Evolutionary conservation across 2,329 filamentous ascomycete species (phyloP).

Genomic region (Emydomyces testavorans): DNA sequence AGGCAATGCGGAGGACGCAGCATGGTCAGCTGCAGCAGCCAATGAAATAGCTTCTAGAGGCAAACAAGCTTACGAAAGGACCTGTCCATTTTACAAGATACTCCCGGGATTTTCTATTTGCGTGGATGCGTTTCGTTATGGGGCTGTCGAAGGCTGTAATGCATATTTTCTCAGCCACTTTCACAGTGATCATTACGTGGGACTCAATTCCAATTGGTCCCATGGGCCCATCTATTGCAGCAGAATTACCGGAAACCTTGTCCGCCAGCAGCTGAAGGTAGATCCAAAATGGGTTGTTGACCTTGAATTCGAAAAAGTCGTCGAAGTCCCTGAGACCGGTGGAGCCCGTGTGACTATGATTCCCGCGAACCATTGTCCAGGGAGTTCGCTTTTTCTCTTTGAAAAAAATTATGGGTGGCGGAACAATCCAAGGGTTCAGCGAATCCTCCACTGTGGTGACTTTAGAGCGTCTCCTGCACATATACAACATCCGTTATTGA

Average conservation of each 20-base stretch:
- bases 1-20: conserved; percentile 73
- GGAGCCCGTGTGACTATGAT: conserved; percentile 90
- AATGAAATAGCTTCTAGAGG: conserved; percentile 66
- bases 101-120: conserved; percentile 85
- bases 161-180: conserved; percentile 98
- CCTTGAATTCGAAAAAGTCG: conserved; percentile 69
- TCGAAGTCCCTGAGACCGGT: conserved; percentile 68
- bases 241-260: conserved; percentile 77
- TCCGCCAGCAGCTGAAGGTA: conserved; percentile 73
- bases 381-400: conserved; percentile 86
- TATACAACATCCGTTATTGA: conserved; percentile 66
- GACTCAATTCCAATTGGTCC: conserved; percentile 73
- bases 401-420: conserved; percentile 61
- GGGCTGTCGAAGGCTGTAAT: conserved; percentile 78
- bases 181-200: conserved; percentile 94
- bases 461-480: conserved; percentile 85
- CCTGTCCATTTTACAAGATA: conserved; percentile 97
- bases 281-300: conserved; percentile 75
- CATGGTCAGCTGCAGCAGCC: conserved; percentile 79
- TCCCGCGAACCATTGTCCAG: conserved; percentile 89
- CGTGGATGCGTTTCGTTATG: conserved; percentile 92
- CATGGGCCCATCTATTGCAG: conserved; percentile 97
- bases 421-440: conserved; percentile 51
- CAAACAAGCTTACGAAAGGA: conserved; percentile 75
- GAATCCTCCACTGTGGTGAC: conserved; percentile 89